Conservation (phyloP, 805 yeast genomes). For the Saccharomyces mikatae region DNA sequence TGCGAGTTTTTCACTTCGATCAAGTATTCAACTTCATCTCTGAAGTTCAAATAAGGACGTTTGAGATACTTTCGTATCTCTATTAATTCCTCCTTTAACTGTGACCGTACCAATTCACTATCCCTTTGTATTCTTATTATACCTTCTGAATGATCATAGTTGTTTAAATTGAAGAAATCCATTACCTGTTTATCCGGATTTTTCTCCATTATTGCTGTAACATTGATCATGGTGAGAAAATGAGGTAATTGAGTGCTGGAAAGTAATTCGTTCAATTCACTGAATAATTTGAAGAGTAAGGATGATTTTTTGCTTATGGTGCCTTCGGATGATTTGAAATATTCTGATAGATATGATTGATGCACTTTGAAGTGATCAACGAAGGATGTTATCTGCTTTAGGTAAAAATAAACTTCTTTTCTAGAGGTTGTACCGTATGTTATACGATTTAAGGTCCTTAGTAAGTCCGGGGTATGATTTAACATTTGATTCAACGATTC, state of each 20-base stretch:
- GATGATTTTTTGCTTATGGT: constrained; percentile 19
- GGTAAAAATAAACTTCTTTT: constrained; percentile 49
- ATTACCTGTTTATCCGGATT: constrained; percentile 39
- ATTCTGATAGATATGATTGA: constrained; percentile 22
- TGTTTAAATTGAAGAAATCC: constrained; percentile 34
- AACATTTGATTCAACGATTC: constrained; percentile 30
- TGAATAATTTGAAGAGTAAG: constrained; percentile 34
- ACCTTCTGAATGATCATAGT: constrained; percentile 34
- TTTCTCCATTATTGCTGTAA: constrained; percentile 43
- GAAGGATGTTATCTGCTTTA: constrained; percentile 39
- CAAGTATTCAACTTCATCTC: constrained; percentile 59
- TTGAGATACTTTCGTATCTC: constrained; percentile 39
- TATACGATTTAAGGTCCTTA: constrained; percentile 47
- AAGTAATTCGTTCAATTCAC: constrained; percentile 31
- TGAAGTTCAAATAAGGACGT: constrained; percentile 51
- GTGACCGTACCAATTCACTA: constrained; percentile 38
- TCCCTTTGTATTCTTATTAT: constrained; percentile 33
- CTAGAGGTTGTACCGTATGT: constrained; percentile 53
- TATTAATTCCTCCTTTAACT: constrained; percentile 46
- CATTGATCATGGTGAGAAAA: constrained; percentile 44
- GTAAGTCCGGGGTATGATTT: constrained; percentile 46
- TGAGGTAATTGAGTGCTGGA: constrained; percentile 28
- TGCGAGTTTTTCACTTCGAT: constrained; percentile 65
- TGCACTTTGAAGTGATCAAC: constrained; percentile 28
- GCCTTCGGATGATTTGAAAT: constrained; percentile 17